phyloP scores from a whole-genome alignment of 805 yeast genomes.

The Blastobotrys robertii region DNA sequence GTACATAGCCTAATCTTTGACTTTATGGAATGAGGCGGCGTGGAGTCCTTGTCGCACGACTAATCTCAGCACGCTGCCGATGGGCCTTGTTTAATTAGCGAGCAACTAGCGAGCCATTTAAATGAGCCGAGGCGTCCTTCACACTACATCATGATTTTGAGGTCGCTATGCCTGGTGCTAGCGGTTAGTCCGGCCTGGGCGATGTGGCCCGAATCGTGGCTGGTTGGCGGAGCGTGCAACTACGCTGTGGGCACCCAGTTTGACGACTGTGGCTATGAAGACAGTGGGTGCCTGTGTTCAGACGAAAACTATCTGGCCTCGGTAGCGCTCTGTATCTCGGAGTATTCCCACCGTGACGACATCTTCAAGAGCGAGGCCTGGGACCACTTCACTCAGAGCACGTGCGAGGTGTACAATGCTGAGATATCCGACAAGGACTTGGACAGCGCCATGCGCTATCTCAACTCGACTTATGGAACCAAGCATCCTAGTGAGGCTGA shows the following conservation, averaged over 20 bases:
- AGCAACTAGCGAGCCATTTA: too few species aligned
- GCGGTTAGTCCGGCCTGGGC: slow-evolving; percentile 5
- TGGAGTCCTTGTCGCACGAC: too few species aligned
- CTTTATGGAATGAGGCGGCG: too few species aligned
- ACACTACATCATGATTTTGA: too few species aligned
- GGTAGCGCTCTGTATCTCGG: slow-evolving; percentile 24
- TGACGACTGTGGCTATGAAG: slow-evolving; percentile 15
- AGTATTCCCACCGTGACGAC: slow-evolving; percentile 16
- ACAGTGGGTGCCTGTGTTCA: slow-evolving; percentile 24
- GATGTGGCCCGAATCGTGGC: slow-evolving; percentile 18
- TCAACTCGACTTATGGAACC: slow-evolving; percentile 6
- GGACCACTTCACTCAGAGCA: slow-evolving; percentile 20
- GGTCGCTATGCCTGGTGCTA: neutral
- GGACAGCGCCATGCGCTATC: slow-evolving; percentile 8
- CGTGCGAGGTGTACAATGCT: slow-evolving; percentile 19
- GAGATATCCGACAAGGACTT: slow-evolving; percentile 8
- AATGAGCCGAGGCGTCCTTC: too few species aligned
- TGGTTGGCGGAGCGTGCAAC: slow-evolving; percentile 17
- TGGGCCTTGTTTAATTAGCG: too few species aligned
- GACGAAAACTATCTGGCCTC: slow-evolving; percentile 21
- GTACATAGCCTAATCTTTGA: too few species aligned
- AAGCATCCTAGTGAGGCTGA: slow-evolving; percentile 10
- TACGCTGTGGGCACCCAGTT: slow-evolving; percentile 11
- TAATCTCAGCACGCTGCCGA: too few species aligned
- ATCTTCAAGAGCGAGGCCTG: slow-evolving; percentile 23